A percentile compares a stretch with the other conserved stretches of the same genome.
Conservation (phyloP, 1,284 basidiomycete species). For the Tilletia horrida region DNA sequence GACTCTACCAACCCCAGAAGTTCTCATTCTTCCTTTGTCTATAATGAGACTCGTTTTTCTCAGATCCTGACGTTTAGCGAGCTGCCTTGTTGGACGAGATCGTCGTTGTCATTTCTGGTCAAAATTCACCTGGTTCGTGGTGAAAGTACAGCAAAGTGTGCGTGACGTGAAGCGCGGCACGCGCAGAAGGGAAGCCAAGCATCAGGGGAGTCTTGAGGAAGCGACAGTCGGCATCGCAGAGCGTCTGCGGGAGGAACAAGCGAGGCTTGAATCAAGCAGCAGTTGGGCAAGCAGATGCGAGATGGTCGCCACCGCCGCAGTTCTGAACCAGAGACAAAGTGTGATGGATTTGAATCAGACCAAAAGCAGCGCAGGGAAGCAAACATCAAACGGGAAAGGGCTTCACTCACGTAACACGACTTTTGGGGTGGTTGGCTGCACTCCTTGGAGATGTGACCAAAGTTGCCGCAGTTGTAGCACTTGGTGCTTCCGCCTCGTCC, state of each 20-base stretch:
- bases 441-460: constrained; percentile 48
- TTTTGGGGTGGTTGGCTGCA: constrained; percentile 47
- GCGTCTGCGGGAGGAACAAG: not conserved
- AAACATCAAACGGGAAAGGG: not conserved
- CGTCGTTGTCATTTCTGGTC: not conserved
- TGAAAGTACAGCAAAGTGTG: not conserved
- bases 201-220: not conserved
- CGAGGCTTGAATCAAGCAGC: not conserved
- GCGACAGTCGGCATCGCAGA: not conserved
- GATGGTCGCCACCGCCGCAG: constrained; percentile 37
- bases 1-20: no score
- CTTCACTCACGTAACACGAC: constrained; percentile 39
- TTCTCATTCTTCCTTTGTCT: no score
- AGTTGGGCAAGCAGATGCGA: constrained; percentile 32
- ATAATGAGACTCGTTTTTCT: no score
- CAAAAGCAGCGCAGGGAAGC: constrained; percentile 11
- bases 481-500: constrained; percentile 27
- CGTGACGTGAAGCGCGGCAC: not conserved
- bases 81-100: no score
- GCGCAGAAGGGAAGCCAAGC: not conserved
- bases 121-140: not conserved
- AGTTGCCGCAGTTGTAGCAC: constrained; percentile 53
- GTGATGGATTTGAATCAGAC: constrained; percentile 2
- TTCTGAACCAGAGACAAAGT: constrained; percentile 21
- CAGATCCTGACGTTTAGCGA: no score